phyloP scores from a whole-genome alignment of 768 basidiomycete genomes.

The Kwoniella sp. region DNA sequence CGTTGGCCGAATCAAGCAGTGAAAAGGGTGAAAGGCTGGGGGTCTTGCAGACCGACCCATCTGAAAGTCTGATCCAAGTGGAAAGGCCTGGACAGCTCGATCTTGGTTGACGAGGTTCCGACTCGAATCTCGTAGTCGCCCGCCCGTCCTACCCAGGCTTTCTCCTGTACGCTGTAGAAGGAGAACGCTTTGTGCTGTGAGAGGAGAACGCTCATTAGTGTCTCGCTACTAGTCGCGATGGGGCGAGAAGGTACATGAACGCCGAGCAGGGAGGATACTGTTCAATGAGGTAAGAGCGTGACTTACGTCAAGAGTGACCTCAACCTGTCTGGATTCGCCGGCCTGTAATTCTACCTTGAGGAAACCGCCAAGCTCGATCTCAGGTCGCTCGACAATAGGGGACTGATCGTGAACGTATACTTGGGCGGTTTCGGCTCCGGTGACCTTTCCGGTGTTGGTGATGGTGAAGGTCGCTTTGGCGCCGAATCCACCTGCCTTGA shows the following conservation, averaged over 20 bases:
- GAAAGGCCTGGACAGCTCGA: constrained; percentile 32
- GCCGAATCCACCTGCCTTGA: constrained; percentile 42
- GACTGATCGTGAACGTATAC: constrained; percentile 64
- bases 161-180: constrained; percentile 61
- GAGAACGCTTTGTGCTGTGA: constrained; percentile 60
- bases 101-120: constrained; percentile 60
- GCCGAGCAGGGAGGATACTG: neutral
- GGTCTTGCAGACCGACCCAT: constrained; percentile 41
- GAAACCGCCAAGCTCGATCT: constrained; percentile 65
- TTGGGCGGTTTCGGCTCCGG: constrained; percentile 69
- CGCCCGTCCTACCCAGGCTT: constrained; percentile 64
- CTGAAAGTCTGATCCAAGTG: constrained; percentile 22
- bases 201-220: neutral
- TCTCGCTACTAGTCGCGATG: neutral
- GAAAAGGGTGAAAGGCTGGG: constrained; percentile 3
- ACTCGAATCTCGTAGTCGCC: constrained; percentile 61
- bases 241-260: neutral
- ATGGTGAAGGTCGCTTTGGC: constrained; percentile 59
- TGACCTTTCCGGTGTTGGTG: constrained; percentile 62
- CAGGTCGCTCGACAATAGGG: constrained; percentile 63
- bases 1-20: neutral
- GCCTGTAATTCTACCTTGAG: constrained; percentile 52
- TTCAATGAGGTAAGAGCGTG: constrained; percentile 20
- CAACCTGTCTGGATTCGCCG: constrained; percentile 48
- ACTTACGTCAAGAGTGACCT: constrained; percentile 51